Conservation (phyloP, 2,329 filamentous ascomycete genomes). For the Aureobasidium lini region DNA sequence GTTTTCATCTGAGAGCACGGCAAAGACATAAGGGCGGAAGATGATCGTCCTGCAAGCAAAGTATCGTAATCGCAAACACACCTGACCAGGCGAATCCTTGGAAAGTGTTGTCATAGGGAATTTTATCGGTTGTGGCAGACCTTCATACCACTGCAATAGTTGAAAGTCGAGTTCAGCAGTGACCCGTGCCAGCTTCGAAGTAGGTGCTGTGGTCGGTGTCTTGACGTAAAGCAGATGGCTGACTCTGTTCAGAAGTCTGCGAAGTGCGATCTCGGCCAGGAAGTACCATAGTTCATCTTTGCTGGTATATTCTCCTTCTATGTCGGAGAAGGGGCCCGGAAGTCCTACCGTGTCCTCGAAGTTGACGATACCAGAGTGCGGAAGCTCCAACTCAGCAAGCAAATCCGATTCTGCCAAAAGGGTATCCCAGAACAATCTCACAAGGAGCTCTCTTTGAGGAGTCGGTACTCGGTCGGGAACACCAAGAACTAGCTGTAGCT, state of each 20-base stretch:
- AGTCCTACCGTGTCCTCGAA: conserved; percentile 75
- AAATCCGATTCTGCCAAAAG: conserved; percentile 73
- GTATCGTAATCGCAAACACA: conserved; percentile 69
- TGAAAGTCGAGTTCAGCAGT: conserved; percentile 77
- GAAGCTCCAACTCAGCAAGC: conserved; percentile 69
- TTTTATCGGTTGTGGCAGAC: conserved; percentile 64
- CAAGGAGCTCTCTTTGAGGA: conserved; percentile 63
- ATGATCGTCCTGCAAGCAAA: conserved; percentile 83
- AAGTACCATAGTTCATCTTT: conserved; percentile 82
- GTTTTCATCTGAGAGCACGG: conserved; percentile 70
- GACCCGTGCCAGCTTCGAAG: conserved; percentile 66
- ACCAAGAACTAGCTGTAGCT: conserved; percentile 70
- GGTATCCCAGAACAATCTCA: conserved; percentile 79
- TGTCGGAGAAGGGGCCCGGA: conserved; percentile 65
- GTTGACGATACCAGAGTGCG: conserved; percentile 74
- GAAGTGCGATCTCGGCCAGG: conserved; percentile 71
- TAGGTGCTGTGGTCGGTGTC: conserved; percentile 46
- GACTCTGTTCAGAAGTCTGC: conserved; percentile 52
- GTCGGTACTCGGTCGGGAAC: conserved; percentile 63
- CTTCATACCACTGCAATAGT: conserved; percentile 78
- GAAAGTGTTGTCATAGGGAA: conserved; percentile 65
- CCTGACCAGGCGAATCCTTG: conserved; percentile 67
- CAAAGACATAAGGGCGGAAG: conserved; percentile 74
- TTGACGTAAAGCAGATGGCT: conserved; percentile 23
- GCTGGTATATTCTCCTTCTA: conserved; percentile 59